phyloP scores from a whole-genome alignment of 345 rosid genomes.

The Eucalyptus rudis region DNA sequence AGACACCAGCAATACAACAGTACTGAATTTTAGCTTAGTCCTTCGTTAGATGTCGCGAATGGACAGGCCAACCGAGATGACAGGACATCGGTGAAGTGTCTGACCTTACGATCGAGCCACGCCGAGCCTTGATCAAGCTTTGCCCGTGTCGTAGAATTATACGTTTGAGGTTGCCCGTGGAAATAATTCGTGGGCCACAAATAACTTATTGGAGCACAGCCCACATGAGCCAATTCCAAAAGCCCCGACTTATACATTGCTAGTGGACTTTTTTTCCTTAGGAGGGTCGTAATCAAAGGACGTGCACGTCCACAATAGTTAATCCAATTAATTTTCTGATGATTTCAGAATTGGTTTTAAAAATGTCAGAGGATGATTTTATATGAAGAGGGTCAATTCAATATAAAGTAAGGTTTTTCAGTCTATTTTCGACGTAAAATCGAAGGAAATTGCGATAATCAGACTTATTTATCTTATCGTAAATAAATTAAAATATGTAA shows the following conservation, averaged over 20 bases:
- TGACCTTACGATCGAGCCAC: not conserved
- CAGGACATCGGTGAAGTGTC: not conserved
- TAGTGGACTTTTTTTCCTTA: not conserved
- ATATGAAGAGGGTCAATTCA: not conserved
- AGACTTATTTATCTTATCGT: accelerated
- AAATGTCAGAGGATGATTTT: not conserved
- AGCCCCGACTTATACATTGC: not conserved
- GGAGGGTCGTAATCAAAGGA: not conserved
- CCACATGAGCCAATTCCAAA: not conserved
- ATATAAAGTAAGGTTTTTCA: not conserved
- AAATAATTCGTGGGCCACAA: not conserved
- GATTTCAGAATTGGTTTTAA: not conserved
- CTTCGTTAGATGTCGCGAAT: not conserved
- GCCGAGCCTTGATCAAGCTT: not conserved
- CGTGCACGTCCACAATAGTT: not conserved
- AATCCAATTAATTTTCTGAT: not conserved
- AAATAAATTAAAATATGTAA: not conserved
- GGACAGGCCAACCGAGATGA: not conserved
- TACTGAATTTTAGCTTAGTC: not conserved
- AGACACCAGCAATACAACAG: not conserved
- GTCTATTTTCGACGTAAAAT: not conserved
- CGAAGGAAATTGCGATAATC: not conserved
- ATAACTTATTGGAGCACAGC: not conserved
- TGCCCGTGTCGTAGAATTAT: not conserved
- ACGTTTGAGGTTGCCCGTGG: not conserved